phyloP scores from a whole-genome alignment of 2,329 filamentous ascomycete species.

The Xylaria sp. region DNA sequence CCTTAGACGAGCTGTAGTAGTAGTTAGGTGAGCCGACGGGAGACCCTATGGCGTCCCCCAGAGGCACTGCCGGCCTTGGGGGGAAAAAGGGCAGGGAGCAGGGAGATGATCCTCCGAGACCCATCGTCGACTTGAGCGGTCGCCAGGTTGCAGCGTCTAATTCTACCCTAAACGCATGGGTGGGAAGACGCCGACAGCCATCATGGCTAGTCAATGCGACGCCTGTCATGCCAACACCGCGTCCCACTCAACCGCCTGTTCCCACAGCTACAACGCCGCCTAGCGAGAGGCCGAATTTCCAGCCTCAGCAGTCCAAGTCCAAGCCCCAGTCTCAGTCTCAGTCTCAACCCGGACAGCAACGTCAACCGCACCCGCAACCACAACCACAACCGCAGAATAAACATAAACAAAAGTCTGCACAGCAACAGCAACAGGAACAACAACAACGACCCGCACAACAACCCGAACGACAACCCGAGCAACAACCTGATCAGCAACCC shows the following conservation, averaged over 20 bases:
- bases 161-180: slow-evolving; percentile 37
- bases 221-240: slow-evolving; percentile 30
- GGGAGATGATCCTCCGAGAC: background rate
- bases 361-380: background rate
- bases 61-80: slow-evolving; percentile 14
- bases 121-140: slow-evolving; percentile 7
- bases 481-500: background rate
- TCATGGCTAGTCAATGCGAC: slow-evolving; percentile 32
- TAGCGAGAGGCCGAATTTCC: slow-evolving; percentile 1
- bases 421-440: background rate
- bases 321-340: slow-evolving; percentile 6
- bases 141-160: slow-evolving; percentile 37
- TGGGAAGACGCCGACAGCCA: slow-evolving; percentile 33
- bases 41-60: slow-evolving; percentile 25
- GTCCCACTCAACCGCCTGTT: slow-evolving; percentile 20
- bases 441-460: background rate
- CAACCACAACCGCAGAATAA: background rate
- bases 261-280: slow-evolving; percentile 12
- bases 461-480: background rate
- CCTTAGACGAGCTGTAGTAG: too few relatives aligned
- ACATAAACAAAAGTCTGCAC: background rate
- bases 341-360: background rate
- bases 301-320: slow-evolving; percentile 2
- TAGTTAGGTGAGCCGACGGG: slow-evolving; percentile 3
- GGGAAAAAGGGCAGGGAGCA: slow-evolving; percentile 2